Evolutionary conservation across 106 monocot species (phyloP), one percentile per base, ranked within the genome.

Genomic region (Chionographis japonica): DNA sequence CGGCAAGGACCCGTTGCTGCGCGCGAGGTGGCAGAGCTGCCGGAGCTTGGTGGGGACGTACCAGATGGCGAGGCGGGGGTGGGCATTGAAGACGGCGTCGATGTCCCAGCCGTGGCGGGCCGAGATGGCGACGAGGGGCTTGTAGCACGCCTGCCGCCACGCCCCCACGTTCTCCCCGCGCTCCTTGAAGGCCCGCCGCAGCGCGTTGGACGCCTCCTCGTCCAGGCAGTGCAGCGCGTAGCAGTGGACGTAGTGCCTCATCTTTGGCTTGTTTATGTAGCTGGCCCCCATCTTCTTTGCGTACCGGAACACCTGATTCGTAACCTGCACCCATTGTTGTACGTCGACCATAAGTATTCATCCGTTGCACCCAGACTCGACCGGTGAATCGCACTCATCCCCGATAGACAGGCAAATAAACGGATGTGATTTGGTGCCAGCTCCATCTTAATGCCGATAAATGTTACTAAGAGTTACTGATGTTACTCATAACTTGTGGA

Each of bases 251-350:
- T 97, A 97, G 77, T 97, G 95, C 81, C 95, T 56, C 95, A 97
- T 97, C 86, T 97, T 97, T n/a, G 95, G 95, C 89, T 97, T 97
- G 86, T 97, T 97, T 55, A 97, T 97, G 95, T 89, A 92, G 84
- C 80, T 86, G 66, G 92, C 95, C 5, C 95, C 95, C 4, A 84
- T 84, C 53, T 68, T 79, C 85, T 97, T 91, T 27, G 95, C 95
- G 69, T 84, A 92, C 54, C 95, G 74, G 75, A 97, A 97, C 56
- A 97, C 95, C 50, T 92, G 95, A 73, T 97, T 97, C 50, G 95
- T 97, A 38, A 95, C 94, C 94, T 95, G 80, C 51, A 46, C 17
- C n/a, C 12, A 63, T 53, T 4, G 15, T 42, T 8, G 12, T 18
- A 13, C 46, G n/a, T 18, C 65, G 9, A 18, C 4, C 65, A 42